Evolutionary conservation across 1,284 basidiomycete genomes (phyloP), one percentile per base, ranked within the genome.

Genomic region (Neolentinus lepideus): DNA sequence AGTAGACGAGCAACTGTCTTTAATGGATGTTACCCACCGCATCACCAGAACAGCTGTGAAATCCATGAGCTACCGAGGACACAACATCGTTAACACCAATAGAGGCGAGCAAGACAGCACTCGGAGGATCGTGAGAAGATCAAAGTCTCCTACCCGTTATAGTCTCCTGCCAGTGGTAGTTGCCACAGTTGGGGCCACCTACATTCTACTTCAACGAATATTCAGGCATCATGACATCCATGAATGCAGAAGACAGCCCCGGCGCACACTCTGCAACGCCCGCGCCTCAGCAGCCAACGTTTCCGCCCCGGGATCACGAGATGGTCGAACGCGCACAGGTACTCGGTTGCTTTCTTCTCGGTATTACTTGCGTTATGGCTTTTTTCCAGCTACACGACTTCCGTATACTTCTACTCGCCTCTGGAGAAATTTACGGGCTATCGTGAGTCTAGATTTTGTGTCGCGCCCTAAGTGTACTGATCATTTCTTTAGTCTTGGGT

Each of bases 371-470:
- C 59, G 0, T 67, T 91, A 2, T 94, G 90, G 85, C 64, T 90
- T 36, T 82, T 91, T 68, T 90, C 92, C 65, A 73, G 81, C 10
- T 80, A 81, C 60, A 89, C 88, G 53, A 98, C 95, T 14, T 84
- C 88, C 51, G 73, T 97, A 14, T 98, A 94, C 71, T 98, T 96
- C 75, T 95, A 98, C 66, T 82, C 88, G 4, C 89, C 92, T 0
- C 70, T 80, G 25, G 95, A 98, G 75, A 98, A 98, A 73, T 59
- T 92, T 36, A 83, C 86, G 0, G 95, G 95, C 1, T 86, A 89
- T 55, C 45, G 92, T 93, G 63, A 66, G 88, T 83, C n/a, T 22
- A 31, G 43, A 58, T 26, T 36, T 11, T 53, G 25, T 31, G 29
- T 46, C n/a, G 14, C 21, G 4, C n/a, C 54, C 51, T 45, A 55